Evolutionary conservation across 164 flowering plant species (phyloP).

Genomic region (Aristolochia fimbriata): DNA sequence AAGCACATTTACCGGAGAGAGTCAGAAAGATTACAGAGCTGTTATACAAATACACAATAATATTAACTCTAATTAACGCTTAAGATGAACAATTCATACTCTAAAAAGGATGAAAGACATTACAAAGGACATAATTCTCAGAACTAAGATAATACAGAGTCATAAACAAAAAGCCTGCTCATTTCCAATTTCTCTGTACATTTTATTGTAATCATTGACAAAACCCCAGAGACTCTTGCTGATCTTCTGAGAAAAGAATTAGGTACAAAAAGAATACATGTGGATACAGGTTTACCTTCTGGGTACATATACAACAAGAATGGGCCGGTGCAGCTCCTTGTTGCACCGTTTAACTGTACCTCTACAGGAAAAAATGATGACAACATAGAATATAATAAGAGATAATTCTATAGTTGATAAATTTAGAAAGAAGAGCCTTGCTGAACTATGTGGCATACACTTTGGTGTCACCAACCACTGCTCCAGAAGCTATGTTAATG

Average conservation of each 20-base stretch:
- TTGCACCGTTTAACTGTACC: conserved; percentile 1
- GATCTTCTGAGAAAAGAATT: conserved; percentile 13
- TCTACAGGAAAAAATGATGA: conserved; percentile 1
- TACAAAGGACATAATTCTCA: background rate
- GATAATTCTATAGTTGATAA: background rate
- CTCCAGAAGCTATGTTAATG: background rate
- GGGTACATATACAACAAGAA: conserved; percentile 19
- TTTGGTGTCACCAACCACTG: conserved; percentile 5
- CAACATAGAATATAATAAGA: conserved; percentile 1
- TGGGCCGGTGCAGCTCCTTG: conserved; percentile 7
- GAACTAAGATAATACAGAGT: background rate
- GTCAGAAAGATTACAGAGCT: background rate
- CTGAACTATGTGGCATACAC: conserved; percentile 1
- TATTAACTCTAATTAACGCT: background rate
- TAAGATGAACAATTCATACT: no score
- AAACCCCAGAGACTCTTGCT: conserved; percentile 9
- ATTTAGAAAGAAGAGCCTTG: conserved; percentile 3
- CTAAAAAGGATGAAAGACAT: background rate
- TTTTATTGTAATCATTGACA: conserved; percentile 3
- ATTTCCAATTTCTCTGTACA: conserved; percentile 8
- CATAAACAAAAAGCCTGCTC: background rate
- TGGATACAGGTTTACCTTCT: conserved; percentile 12
- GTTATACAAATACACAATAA: background rate
- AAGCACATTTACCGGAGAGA: no score
- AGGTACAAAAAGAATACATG: conserved; percentile 12